These are phyloP conservation scores for Carnegiea gigantea DNA, from an alignment of 179 eudicot species.

Conservation along the genomic window DNA sequence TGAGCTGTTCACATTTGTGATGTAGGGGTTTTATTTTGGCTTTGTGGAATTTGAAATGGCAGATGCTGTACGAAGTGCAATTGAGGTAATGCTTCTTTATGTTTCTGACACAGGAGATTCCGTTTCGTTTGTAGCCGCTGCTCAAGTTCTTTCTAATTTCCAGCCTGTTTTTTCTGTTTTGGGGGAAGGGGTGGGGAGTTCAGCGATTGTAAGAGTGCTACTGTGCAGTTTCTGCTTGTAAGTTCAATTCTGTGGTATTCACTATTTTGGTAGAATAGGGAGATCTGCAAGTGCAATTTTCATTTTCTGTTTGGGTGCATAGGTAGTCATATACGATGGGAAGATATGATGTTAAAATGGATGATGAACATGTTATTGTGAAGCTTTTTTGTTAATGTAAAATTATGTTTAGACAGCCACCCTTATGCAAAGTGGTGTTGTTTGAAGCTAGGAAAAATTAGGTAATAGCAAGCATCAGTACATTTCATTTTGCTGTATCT, in stretches of 20 bases:
- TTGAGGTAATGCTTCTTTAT: slow-evolving; percentile 50
- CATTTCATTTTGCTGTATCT: too few species aligned
- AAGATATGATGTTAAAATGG: neutral
- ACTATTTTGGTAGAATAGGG: neutral
- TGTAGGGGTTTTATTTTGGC: slow-evolving; percentile 65
- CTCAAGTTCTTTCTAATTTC: neutral
- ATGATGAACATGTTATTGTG: neutral
- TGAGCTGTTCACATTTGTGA: slow-evolving; percentile 26
- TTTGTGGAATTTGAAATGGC: slow-evolving; percentile 88
- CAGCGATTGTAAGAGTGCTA: neutral
- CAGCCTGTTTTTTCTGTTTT: neutral
- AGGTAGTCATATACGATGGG: neutral
- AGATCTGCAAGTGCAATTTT: neutral
- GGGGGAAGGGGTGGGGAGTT: neutral
- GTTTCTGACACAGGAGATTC: neutral
- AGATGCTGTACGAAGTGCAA: slow-evolving; percentile 58
- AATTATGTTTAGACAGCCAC: neutral
- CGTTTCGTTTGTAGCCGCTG: neutral
- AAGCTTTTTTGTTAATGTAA: neutral
- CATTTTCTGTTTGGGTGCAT: neutral
- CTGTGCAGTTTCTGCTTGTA: neutral
- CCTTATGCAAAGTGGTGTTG: neutral
- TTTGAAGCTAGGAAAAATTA: neutral
- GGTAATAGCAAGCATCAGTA: neutral
- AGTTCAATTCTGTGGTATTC: neutral